phyloP scores from a whole-genome alignment of 2,329 filamentous ascomycete genomes.

The Trichoderma brevicompactum region DNA sequence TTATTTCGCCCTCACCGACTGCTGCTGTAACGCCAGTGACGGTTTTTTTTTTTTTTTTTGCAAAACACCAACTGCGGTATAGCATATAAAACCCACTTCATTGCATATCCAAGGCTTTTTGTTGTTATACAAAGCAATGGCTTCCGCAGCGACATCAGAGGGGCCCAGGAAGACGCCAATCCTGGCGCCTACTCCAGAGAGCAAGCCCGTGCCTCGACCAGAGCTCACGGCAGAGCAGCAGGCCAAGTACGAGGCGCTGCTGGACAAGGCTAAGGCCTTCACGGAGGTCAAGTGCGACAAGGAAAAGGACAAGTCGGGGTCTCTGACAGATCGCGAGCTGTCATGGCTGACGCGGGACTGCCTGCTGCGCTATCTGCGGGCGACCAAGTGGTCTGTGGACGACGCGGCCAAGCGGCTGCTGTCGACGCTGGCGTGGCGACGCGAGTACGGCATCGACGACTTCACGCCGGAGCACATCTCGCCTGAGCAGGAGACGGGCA shows the following conservation, averaged over 20 bases:
- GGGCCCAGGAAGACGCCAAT: conserved; percentile 27
- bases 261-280: conserved; percentile 73
- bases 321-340: conserved; percentile 77
- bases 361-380: conserved; percentile 87
- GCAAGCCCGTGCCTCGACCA: conserved; percentile 60
- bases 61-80: background rate
- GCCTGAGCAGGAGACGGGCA: conserved; percentile 93
- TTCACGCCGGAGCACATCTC: conserved; percentile 87
- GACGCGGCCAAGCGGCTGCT: conserved; percentile 80
- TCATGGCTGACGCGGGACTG: conserved; percentile 94
- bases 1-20: background rate
- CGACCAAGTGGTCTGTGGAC: conserved; percentile 83
- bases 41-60: too few relatives aligned
- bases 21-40: background rate
- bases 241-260: conserved; percentile 77
- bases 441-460: conserved; percentile 82
- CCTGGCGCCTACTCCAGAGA: conserved; percentile 55
- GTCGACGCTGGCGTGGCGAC: conserved; percentile 82
- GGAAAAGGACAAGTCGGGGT: conserved; percentile 61
- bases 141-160: conserved; percentile 4
- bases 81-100: background rate
- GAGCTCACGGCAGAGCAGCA: conserved; percentile 76
- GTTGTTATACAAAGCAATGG: conserved; percentile 1
- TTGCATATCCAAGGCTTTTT: background rate
- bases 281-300: conserved; percentile 64